A percentile compares a stretch with the other conserved stretches of the same genome.
Evolutionary conservation across 352 stramenopile species (phyloP).

Genomic region (Vaucheria bursata): DNA sequence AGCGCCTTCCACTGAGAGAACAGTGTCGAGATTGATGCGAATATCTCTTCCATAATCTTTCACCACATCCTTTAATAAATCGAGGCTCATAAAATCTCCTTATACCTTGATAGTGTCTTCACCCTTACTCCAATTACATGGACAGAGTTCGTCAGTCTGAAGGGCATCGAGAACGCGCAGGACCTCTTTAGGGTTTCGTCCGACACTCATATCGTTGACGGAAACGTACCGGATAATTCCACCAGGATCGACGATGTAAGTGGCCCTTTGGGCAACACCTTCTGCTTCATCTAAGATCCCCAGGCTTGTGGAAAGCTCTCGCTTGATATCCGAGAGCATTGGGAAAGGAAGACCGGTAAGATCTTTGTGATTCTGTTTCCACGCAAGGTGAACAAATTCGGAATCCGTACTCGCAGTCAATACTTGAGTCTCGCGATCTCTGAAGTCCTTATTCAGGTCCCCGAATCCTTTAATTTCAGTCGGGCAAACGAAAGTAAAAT

Average conservation of each 20-base stretch:
- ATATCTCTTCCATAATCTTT: background rate
- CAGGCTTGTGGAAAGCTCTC: background rate
- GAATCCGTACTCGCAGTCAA: too few species aligned
- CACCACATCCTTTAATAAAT: background rate
- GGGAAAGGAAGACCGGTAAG: background rate
- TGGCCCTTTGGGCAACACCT: background rate
- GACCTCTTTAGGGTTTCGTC: background rate
- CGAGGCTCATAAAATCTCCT: background rate
- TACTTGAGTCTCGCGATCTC: too few species aligned
- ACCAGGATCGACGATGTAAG: background rate
- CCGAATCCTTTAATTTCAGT: conserved; percentile 79
- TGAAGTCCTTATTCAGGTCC: conserved; percentile 67
- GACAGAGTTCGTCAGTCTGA: background rate
- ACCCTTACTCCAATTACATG: background rate
- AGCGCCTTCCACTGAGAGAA: too few species aligned
- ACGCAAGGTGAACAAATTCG: background rate
- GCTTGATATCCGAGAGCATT: background rate
- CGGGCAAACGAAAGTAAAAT: conserved; percentile 73
- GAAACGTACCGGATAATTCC: background rate
- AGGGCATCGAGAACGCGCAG: background rate
- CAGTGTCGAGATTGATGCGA: background rate
- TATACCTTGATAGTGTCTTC: background rate
- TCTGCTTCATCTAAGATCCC: background rate
- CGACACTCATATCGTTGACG: background rate
- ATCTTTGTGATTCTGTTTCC: background rate